Conservation (phyloP, 768 basidiomycete genomes). For the Rhizopogon rudus region DNA sequence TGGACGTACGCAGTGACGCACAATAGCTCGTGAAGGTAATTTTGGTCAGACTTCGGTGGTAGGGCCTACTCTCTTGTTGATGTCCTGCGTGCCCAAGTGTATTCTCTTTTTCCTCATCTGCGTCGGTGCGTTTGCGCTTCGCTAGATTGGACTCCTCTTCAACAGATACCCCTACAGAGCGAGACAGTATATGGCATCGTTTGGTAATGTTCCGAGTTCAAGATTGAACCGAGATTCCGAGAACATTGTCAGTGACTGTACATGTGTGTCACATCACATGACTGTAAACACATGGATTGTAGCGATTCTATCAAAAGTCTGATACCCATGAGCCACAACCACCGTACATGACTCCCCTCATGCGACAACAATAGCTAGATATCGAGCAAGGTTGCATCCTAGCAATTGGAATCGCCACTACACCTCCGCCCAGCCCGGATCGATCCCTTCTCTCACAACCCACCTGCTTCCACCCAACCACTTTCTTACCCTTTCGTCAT, state of each 20-base stretch:
- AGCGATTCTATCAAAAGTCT: too few species aligned
- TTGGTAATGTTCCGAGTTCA: not conserved
- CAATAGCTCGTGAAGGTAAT: conserved; percentile 25
- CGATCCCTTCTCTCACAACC: conserved; percentile 63
- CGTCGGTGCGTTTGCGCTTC: conserved; percentile 51
- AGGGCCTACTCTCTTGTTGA: conserved; percentile 19
- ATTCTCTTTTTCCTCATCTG: conserved; percentile 42
- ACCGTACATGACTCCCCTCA: not conserved
- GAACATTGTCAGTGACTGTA: not conserved
- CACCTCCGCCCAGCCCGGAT: conserved; percentile 33
- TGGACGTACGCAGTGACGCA: not conserved
- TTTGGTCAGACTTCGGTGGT: conserved; percentile 15
- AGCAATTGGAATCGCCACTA: conserved; percentile 10
- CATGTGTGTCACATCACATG: not conserved
- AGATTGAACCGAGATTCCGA: not conserved
- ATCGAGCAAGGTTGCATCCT: not conserved
- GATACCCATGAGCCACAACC: not conserved
- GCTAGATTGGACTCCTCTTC: conserved; percentile 33
- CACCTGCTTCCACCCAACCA: conserved; percentile 62
- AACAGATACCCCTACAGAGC: conserved; percentile 43
- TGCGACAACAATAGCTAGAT: not conserved
- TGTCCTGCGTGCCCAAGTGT: conserved; percentile 22
- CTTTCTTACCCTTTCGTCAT: conserved; percentile 38
- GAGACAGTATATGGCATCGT: conserved; percentile 58
- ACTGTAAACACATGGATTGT: too few species aligned